Conservation (phyloP, 495 filamentous ascomycete genomes). For the Aspergillus baeticus region DNA sequence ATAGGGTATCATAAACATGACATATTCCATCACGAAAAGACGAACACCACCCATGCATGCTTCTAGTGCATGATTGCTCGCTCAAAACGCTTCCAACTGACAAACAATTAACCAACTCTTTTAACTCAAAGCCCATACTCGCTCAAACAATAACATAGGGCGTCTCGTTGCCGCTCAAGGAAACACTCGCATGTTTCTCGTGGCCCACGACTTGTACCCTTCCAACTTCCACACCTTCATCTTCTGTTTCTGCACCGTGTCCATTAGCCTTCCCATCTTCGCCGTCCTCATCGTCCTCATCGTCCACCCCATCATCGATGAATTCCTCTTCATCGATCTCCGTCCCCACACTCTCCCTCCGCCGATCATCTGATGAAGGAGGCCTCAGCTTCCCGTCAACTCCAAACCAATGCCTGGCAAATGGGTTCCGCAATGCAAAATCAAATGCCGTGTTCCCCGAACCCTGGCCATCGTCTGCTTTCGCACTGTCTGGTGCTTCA, state of each 20-base stretch:
- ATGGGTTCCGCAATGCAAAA: conserved; percentile 23
- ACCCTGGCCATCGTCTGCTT: conserved; percentile 13
- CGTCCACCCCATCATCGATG: not conserved
- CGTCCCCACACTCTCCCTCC: conserved; percentile 22
- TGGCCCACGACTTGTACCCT: not conserved
- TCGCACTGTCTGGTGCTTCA: conserved; percentile 17
- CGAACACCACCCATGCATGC: not conserved
- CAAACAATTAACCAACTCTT: not conserved
- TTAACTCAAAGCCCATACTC: not conserved
- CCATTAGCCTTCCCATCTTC: not conserved
- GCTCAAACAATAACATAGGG: conserved; percentile 15
- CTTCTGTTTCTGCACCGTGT: not conserved
- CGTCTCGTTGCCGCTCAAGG: conserved; percentile 12
- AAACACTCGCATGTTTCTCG: not conserved
- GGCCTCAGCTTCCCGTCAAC: conserved; percentile 19
- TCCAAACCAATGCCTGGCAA: conserved; percentile 26
- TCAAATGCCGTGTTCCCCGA: conserved; percentile 24
- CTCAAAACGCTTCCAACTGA: too few species aligned
- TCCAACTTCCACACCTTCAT: not conserved
- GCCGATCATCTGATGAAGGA: conserved; percentile 1
- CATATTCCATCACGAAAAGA: not conserved
- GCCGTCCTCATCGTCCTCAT: conserved; percentile 5
- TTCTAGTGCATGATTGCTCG: not conserved
- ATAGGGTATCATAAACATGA: conserved; percentile 5
- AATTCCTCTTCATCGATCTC: conserved; percentile 22